Evolutionary conservation across 1,284 basidiomycete species (phyloP).

Genomic region (Dichomitus squalens): DNA sequence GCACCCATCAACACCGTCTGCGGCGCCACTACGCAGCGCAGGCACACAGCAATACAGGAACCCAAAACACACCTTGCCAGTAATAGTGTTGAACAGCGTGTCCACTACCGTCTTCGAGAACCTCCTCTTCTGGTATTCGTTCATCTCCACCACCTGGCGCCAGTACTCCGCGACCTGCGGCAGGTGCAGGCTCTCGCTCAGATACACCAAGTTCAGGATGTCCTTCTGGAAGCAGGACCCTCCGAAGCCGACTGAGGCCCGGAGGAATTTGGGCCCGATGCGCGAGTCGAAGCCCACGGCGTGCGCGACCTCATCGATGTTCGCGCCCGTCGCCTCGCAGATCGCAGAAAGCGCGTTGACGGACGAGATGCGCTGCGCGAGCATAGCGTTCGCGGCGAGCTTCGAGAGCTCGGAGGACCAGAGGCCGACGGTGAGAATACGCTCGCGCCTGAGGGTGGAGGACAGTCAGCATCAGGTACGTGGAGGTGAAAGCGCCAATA

Average conservation of each 20-base stretch:
- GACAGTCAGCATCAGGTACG: not conserved
- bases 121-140: constrained; percentile 93
- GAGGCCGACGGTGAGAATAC: constrained; percentile 92
- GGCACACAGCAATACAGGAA: constrained; percentile 12
- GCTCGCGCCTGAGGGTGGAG: constrained; percentile 53
- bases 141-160: constrained; percentile 94
- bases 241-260: constrained; percentile 95
- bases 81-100: constrained; percentile 97
- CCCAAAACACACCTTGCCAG: constrained; percentile 71
- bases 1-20: not conserved
- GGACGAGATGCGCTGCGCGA: constrained; percentile 97
- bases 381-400: constrained; percentile 98
- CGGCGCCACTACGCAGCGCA: not conserved
- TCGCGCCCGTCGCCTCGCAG: constrained; percentile 99
- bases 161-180: constrained; percentile 99
- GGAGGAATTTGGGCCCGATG: constrained; percentile 95
- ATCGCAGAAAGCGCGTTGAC: constrained; percentile 98
- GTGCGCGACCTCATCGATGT: constrained; percentile 96
- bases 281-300: constrained; percentile 94
- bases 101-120: constrained; percentile 92
- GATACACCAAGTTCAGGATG: constrained; percentile 98
- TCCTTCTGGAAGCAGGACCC: constrained; percentile 99
- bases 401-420: constrained; percentile 99
- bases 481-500: not conserved
- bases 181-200: constrained; percentile 91